Evolutionary conservation across 345 rosid species (phyloP), one percentile per base, ranked within the genome.

Genomic region (Lepidium sativum): DNA sequence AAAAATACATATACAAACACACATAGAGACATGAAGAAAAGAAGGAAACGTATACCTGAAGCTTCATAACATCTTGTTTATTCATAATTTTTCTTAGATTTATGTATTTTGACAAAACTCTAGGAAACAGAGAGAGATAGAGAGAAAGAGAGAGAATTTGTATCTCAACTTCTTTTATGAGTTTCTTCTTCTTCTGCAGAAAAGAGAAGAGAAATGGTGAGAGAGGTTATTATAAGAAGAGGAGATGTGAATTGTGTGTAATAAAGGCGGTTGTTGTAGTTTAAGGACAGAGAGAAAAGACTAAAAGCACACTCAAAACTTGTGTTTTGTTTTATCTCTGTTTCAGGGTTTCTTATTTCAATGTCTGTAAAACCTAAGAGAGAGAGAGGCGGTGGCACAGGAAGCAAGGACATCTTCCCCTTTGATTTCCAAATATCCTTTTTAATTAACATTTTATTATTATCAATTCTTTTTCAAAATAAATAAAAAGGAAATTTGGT

Each of bases 21-120:
- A 21, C 12, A 66, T 5, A 31, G 0, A 52, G 23, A 54, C 10
- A 29, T 23, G 41, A 32, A 54, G 52, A 47, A 40, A 54, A 21
- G 51, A 40, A 61, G 33, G 9, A 31, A 34, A 61, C 65, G 50
- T 9, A 63, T 77, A 89, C 97, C 97, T 87, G 97, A 77, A 79
- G 78, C 89, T 83, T 87, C 89, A 78, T 70, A 13, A 75, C 63
- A 51, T 89, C 97, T 75, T 83, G 89, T 60, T 87, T 89, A 69
- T 61, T 85, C 97, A 89, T 89, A 15, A 17, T 73, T 57, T 6
- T 51, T 59, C 38, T 58, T 11, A 41, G 63, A 67, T 67, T 59
- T 38, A 17, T 8, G 8, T 3, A 8, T 71, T 67, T 60, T 48
- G 50, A 51, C 14, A 37, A 21, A 47, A 56, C 54, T 31, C 60